Percentiles rank a stretch among this genome's conserved stretches.
Conservation (phyloP, 495 filamentous ascomycete species). For the Tuber melanosporum region DNA sequence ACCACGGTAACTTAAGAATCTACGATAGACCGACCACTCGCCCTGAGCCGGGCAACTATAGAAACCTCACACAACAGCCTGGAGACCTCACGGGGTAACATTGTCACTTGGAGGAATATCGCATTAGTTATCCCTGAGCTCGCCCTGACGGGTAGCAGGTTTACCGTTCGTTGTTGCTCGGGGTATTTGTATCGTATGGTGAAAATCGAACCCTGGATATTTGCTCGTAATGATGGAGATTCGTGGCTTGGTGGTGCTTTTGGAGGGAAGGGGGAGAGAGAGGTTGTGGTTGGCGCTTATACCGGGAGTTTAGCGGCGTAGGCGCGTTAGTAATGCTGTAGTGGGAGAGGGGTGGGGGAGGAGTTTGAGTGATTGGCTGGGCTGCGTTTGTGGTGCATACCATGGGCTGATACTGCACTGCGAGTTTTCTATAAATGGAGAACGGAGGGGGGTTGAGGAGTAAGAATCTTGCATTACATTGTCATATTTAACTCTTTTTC, state of each 20-base stretch:
- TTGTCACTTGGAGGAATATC: background rate
- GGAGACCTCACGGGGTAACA: background rate
- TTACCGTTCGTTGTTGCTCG: background rate
- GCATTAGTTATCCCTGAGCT: background rate
- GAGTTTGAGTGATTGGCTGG: background rate
- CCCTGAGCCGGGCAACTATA: background rate
- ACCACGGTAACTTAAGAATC: background rate
- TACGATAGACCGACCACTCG: background rate
- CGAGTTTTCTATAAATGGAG: background rate
- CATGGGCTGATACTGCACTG: background rate
- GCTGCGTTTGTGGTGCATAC: background rate
- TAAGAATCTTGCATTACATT: background rate
- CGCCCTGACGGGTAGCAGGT: background rate
- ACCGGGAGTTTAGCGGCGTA: background rate
- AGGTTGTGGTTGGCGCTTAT: background rate
- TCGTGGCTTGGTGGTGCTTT: background rate
- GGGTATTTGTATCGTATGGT: background rate
- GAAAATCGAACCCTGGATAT: background rate
- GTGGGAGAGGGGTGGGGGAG: background rate
- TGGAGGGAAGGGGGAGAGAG: background rate
- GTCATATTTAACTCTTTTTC: background rate
- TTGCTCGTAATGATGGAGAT: background rate
- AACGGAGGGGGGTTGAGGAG: background rate
- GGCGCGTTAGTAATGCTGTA: background rate
- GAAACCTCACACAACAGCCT: background rate